Evolutionary conservation across 2,329 filamentous ascomycete species (phyloP).

Genomic region (Curvularia verruculosa): DNA sequence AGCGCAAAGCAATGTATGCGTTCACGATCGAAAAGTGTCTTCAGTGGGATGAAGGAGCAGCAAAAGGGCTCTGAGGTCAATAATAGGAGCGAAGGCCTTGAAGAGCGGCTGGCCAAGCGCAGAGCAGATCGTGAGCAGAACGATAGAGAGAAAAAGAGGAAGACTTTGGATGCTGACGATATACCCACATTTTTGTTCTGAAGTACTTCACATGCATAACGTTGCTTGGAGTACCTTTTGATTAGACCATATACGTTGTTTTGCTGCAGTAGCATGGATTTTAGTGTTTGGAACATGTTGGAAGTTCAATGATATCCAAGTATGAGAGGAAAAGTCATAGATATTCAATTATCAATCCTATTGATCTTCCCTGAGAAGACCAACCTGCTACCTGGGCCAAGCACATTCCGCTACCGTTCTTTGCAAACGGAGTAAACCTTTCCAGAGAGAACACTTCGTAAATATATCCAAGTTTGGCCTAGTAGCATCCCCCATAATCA

Average conservation of each 20-base stretch:
- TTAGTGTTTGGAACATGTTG: neutral
- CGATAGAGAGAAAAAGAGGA: conserved; percentile 34
- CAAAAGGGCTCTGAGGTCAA: neutral
- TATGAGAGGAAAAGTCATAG: neutral
- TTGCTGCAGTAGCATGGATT: neutral
- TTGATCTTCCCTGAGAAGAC: neutral
- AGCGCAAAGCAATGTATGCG: neutral
- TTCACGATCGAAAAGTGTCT: conserved; percentile 12
- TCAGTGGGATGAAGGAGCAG: conserved; percentile 14
- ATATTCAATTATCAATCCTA: neutral
- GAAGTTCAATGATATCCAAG: neutral
- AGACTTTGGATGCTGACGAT: conserved; percentile 41
- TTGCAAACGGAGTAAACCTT: neutral
- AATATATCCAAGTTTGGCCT: neutral
- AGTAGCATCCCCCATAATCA: neutral
- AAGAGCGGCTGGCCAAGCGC: conserved; percentile 41
- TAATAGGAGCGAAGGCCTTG: conserved; percentile 27
- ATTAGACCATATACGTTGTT: neutral
- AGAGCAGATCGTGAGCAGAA: conserved; percentile 35
- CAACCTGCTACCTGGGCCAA: neutral
- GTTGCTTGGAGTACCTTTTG: neutral
- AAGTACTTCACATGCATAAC: neutral
- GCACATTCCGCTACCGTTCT: neutral
- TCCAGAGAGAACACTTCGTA: neutral
- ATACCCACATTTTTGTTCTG: conserved; percentile 56